Evolutionary conservation across 129 eudicot species (phyloP), one percentile per base, ranked within the genome.

Genomic region (Solidago caesia): DNA sequence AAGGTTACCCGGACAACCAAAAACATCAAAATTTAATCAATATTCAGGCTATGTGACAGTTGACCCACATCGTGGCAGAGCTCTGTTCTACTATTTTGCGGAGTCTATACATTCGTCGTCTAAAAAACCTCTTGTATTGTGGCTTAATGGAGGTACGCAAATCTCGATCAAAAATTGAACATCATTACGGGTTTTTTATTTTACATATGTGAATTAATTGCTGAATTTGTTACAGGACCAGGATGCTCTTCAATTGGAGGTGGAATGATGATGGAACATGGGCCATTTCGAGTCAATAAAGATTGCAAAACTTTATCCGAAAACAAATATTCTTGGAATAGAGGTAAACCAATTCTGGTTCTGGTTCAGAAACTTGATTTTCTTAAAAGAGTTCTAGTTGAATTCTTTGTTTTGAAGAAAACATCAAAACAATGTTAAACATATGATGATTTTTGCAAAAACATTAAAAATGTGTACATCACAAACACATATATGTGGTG

Each of bases 191-290:
- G 7, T 8, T 1, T 14, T 52, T 43, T 4, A 4, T 7, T 52
- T 25, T 25, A 8, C 2, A 39, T 7, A 29, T 16, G 9, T 0
- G 10, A 2, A 60, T 14, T 63, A 51, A 52, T 26, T 14, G 10
- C 9, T 7, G 6, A 65, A 33, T 7, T 57, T 75, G 16, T 68
- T 59, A 69, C 16, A 92, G 98, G 96, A 58, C 98, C 98, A 49
- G 98, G 96, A 13, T 92, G 98, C 66, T 92, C 98, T 53, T 92
- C 96, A 11, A 61, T 92, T 14, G 98, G 96, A 74, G 89, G 88
- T 66, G 98, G 98, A 29, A 87, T 88, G 51, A 87, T 87, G 80
- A 82, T 76, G 78, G 98, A 92, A 71, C 83, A 86, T 79, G 98
- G 98, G 4, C 98, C 98, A 64, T 90, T 92, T 58, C 76, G 74